These are phyloP conservation scores for Saccharum hybrid DNA, from an alignment of 202 grass and related monocot genomes.

Conservation along the genomic window DNA sequence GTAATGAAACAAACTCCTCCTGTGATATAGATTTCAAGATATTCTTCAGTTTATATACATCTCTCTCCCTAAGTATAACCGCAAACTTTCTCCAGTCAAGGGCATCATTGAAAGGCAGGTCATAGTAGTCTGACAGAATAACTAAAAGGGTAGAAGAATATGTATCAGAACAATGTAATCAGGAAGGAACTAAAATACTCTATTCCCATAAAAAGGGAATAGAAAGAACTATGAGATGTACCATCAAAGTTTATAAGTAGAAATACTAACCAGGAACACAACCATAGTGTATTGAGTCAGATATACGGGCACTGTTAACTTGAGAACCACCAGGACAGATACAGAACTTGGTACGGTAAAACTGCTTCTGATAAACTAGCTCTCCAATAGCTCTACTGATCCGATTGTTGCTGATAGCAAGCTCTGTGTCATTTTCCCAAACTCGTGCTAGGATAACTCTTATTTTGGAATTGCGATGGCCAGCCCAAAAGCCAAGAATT, in stretches of 20 bases:
- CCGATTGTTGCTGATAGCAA: conserved; percentile 91
- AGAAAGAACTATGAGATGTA: conserved; percentile 4
- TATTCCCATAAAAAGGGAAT: conserved; percentile 21
- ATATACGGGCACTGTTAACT: conserved; percentile 96
- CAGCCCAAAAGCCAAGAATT: conserved; percentile 96
- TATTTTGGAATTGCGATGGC: conserved; percentile 97
- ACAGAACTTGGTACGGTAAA: conserved; percentile 95
- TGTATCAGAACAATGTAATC: conserved; percentile 42
- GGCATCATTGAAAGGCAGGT: conserved; percentile 91
- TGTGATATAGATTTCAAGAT: conserved; percentile 86
- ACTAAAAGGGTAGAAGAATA: conserved; percentile 61
- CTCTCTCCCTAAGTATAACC: conserved; percentile 82
- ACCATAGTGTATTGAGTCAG: conserved; percentile 96
- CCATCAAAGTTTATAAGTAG: conserved; percentile 5
- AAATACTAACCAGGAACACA: conserved; percentile 81
- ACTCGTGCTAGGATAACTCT: conserved; percentile 84
- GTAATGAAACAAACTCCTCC: conserved; percentile 82
- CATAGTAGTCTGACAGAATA: conserved; percentile 97
- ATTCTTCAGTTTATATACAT: conserved; percentile 88
- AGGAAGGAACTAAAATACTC: background rate
- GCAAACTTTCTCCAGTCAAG: conserved; percentile 94
- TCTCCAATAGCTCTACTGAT: conserved; percentile 88
- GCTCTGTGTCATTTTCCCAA: conserved; percentile 98
- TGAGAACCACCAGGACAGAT: conserved; percentile 98
- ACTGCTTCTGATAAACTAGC: conserved; percentile 87